A percentile compares a stretch with the other conserved stretches of the same genome.
These are phyloP conservation scores for Tricharina praecox DNA, from an alignment of 495 filamentous ascomycete species.

Conservation along the genomic window DNA sequence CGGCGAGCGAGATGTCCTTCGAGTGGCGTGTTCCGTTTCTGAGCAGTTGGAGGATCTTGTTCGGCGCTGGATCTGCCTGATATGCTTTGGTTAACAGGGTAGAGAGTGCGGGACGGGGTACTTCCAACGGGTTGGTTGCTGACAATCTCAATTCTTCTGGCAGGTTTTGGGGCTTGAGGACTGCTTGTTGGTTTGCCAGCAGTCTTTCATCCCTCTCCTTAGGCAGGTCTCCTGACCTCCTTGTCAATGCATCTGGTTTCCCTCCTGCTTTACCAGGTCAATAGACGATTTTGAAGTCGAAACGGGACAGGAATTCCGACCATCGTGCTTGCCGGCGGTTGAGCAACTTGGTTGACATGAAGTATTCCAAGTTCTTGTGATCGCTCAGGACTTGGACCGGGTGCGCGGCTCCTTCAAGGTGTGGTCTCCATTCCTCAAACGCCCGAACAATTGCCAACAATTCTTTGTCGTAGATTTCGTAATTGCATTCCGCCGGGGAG, in stretches of 20 bases:
- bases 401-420: conserved; percentile 11
- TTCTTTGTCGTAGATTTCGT: conserved; percentile 10
- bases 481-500: conserved; percentile 8
- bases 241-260: conserved; percentile 10
- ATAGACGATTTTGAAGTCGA: conserved; percentile 11
- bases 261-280: conserved; percentile 9
- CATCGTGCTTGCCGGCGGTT: conserved; percentile 2
- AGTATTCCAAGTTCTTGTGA: conserved; percentile 22
- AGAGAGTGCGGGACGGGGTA: not conserved
- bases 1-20: conserved; percentile 1
- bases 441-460: conserved; percentile 6
- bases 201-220: conserved; percentile 8
- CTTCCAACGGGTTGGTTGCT: not conserved
- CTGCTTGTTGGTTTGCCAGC: not conserved
- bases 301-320: conserved; percentile 7
- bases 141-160: not conserved
- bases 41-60: not conserved
- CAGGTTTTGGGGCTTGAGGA: conserved; percentile 1
- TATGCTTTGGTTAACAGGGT: not conserved
- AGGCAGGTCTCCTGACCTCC: conserved; percentile 7
- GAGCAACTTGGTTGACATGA: conserved; percentile 11
- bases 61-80: not conserved
- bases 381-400: conserved; percentile 14
- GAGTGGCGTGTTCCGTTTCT: not conserved
- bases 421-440: conserved; percentile 22